Conservation (phyloP, 331 rosid species). For the Stylosanthes scabra region DNA sequence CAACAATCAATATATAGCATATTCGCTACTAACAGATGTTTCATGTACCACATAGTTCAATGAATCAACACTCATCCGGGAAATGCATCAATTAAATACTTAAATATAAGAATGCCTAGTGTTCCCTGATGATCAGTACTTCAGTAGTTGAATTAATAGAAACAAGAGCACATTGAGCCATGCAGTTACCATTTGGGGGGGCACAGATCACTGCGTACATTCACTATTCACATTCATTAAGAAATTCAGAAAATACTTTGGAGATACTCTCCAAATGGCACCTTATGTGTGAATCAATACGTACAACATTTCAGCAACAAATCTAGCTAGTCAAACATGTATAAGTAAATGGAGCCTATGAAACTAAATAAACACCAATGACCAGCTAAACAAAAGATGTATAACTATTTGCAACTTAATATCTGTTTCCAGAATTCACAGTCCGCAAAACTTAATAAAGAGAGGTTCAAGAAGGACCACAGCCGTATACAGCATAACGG, state of each 20-base stretch:
- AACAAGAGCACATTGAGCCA: constrained; percentile 2
- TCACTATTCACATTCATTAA: background rate
- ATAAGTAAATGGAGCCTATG: background rate
- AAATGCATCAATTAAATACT: background rate
- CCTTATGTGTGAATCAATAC: background rate
- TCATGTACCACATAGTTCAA: background rate
- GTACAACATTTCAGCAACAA: constrained; percentile 7
- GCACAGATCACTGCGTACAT: background rate
- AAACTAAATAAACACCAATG: background rate
- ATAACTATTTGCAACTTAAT: background rate
- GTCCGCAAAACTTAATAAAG: constrained; percentile 1
- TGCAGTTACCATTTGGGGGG: background rate
- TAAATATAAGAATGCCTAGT: background rate
- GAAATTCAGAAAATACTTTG: background rate
- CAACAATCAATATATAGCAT: background rate
- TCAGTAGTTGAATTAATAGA: constrained; percentile 1
- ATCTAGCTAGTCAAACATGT: constrained; percentile 18
- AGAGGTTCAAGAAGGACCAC: constrained; percentile 1
- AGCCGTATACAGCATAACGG: background rate
- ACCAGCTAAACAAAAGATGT: background rate
- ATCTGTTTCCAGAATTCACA: background rate
- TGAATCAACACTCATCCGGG: background rate
- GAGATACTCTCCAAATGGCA: background rate
- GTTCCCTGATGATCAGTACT: background rate
- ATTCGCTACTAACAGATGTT: background rate